Base-by-base conservation (phyloP, 2,329 filamentous ascomycete species). In the Colletotrichum sp. region DNA sequence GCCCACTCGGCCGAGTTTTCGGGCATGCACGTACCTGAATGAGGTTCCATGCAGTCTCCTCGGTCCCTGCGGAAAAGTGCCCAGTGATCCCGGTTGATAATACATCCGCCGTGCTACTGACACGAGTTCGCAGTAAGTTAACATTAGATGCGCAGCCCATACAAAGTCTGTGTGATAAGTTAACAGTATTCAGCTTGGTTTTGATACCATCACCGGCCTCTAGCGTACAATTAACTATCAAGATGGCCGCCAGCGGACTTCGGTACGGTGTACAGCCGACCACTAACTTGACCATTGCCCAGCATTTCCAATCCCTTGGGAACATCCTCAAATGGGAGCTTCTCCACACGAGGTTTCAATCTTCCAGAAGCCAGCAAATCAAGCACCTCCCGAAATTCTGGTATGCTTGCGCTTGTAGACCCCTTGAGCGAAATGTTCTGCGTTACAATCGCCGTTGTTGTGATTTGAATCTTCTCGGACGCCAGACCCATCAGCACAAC, bases 401-500 rank as follows among this genome's bases (percentile, higher is more conserved):
- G 21, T 12, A 65, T 57, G 32, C 71, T 74, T 10, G 71, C 71
- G 16, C 71, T 69, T 8, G 65, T 69, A 6, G 71, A 69, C 1
- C 71, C 71, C 18, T 21, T 55, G 9, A 74, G 30, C 18, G 57
- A 64, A 6, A 69, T 21, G 16, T 74, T 69, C 18, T 65, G n/a
- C 5, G 71, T 74, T 4, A 74, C 71, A 9, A 74, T 16, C 13
- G 67, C 30, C 32, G 70, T 61, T 3, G 63, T 67, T 5, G 18
- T 32, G 7, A 75, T 38, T 7, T 36, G 21, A 10, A 75, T 21
- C 16, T 24, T 71, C 55, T 66, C 38, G 1, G 67, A 48, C 28
- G 74, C 74, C 5, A 76, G 63, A 1, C 74, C 76, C 4, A 76
- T 63, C 1, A 76, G 38, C 15, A 77, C 76, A 15, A 77, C 67